phyloP scores from a whole-genome alignment of 2,329 filamentous ascomycete genomes.

The Alternaria angustiovoidea region DNA sequence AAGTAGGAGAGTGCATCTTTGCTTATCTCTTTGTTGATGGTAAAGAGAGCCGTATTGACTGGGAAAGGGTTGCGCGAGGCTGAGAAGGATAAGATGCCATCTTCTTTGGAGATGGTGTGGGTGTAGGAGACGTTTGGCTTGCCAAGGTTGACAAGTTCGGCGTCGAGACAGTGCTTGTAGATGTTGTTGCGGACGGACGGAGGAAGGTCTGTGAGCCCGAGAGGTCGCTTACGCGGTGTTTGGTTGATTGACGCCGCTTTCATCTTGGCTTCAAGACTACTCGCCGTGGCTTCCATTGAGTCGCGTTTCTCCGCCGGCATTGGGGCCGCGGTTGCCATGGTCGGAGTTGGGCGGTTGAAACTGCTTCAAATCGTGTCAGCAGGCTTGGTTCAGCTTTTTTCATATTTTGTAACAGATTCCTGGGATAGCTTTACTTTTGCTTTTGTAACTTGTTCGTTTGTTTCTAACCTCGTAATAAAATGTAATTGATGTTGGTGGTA shows the following conservation, averaged over 20 bases:
- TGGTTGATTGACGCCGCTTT: slow-evolving; percentile 21
- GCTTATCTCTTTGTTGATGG: slow-evolving; percentile 36
- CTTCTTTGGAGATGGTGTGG: slow-evolving; percentile 28
- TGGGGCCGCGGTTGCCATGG: neutral
- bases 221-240: slow-evolving; percentile 28
- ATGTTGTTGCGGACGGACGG: slow-evolving; percentile 43
- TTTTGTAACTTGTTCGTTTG: neutral
- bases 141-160: slow-evolving; percentile 44
- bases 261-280: slow-evolving; percentile 25
- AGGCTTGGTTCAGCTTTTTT: neutral
- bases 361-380: neutral
- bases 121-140: slow-evolving; percentile 43
- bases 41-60: slow-evolving; percentile 35
- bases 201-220: slow-evolving; percentile 37
- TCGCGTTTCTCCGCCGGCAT: slow-evolving; percentile 32
- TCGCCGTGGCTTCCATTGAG: slow-evolving; percentile 42
- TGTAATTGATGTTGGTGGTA: neutral
- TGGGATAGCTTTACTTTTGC: neutral
- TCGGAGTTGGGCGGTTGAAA: neutral
- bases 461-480: neutral
- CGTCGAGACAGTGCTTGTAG: slow-evolving; percentile 45
- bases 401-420: accelerated
- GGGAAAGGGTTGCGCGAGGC: slow-evolving; percentile 42
- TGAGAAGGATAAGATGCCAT: slow-evolving; percentile 35
- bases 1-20: slow-evolving; percentile 37